Evolutionary conservation across 495 filamentous ascomycete genomes (phyloP).

Genomic region (Podospora tetraspora): DNA sequence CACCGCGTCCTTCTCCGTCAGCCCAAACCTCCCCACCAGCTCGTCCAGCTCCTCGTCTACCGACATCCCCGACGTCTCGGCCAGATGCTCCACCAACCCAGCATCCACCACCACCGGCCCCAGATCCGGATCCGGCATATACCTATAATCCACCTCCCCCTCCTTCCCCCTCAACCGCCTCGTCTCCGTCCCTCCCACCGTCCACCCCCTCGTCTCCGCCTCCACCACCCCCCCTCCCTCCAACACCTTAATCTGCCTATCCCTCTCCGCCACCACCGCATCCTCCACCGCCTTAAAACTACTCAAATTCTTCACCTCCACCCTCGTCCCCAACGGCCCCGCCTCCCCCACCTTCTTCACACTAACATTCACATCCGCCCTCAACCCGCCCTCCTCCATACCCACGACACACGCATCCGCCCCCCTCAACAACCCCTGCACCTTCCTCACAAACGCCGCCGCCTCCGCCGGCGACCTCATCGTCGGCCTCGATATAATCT

Average conservation of each 20-base stretch:
- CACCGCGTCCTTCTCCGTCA: constrained; percentile 82
- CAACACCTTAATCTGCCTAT: constrained; percentile 77
- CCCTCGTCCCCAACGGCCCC: constrained; percentile 68
- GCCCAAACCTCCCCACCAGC: constrained; percentile 53
- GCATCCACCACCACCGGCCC: constrained; percentile 68
- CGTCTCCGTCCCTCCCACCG: constrained; percentile 69
- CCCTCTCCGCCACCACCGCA: constrained; percentile 83
- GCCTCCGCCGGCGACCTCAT: constrained; percentile 82
- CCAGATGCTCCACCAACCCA: constrained; percentile 61
- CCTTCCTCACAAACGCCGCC: constrained; percentile 79
- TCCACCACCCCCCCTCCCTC: constrained; percentile 71
- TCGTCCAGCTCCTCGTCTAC: constrained; percentile 63
- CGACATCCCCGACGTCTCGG: constrained; percentile 53
- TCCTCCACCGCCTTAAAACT: constrained; percentile 94
- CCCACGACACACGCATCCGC: constrained; percentile 79
- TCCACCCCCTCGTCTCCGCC: constrained; percentile 93
- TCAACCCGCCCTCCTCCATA: constrained; percentile 87
- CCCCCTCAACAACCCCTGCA: constrained; percentile 74
- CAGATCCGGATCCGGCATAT: constrained; percentile 97
- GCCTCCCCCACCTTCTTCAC: constrained; percentile 52
- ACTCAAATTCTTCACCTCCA: constrained; percentile 96
- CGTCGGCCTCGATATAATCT: constrained; percentile 87
- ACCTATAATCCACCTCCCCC: constrained; percentile 94
- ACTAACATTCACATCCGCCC: constrained; percentile 95
- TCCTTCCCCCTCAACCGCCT: constrained; percentile 86